phyloP scores from a whole-genome alignment of 257 asterid species.

The Thymus quinquecostatus region DNA sequence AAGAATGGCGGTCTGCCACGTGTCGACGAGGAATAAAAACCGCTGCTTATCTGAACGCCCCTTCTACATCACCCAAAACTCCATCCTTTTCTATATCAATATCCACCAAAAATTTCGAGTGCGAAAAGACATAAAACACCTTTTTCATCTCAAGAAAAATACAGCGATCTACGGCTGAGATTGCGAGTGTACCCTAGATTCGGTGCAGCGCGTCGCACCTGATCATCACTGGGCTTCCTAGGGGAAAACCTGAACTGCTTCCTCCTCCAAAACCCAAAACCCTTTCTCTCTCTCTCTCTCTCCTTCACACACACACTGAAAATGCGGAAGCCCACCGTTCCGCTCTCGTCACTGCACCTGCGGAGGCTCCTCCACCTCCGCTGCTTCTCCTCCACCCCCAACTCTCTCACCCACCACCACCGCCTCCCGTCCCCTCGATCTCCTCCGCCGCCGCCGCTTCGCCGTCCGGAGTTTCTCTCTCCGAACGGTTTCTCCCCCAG shows the following conservation, averaged over 20 bases:
- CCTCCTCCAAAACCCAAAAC: slow-evolving; percentile 32
- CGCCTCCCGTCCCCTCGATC: slow-evolving; percentile 28
- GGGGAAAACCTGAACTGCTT: not conserved
- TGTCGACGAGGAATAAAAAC: slow-evolving; percentile 21
- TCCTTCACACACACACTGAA: slow-evolving; percentile 24
- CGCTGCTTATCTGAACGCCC: slow-evolving; percentile 37
- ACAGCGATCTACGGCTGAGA: slow-evolving; percentile 17
- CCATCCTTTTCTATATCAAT: not conserved
- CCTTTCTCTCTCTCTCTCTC: slow-evolving; percentile 9
- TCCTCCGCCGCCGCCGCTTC: slow-evolving; percentile 28
- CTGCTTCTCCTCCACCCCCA: slow-evolving; percentile 38
- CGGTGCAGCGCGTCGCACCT: slow-evolving; percentile 27
- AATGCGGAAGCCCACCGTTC: slow-evolving; percentile 62
- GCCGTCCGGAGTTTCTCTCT: slow-evolving; percentile 20
- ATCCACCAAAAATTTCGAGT: slow-evolving; percentile 21
- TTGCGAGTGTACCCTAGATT: slow-evolving; percentile 22
- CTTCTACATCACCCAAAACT: slow-evolving; percentile 43
- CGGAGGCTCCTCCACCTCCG: slow-evolving; percentile 51
- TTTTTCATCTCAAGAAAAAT: not conserved
- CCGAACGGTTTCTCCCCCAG: slow-evolving; percentile 10
- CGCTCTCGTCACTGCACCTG: slow-evolving; percentile 46
- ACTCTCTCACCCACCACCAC: slow-evolving; percentile 21
- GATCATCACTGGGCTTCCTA: slow-evolving; percentile 20
- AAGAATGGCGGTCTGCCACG: slow-evolving; percentile 29
- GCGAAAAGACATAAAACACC: slow-evolving; percentile 37